Evolutionary conservation across 106 monocot species (phyloP).

Genomic region (Dactylorhiza incarnata): DNA sequence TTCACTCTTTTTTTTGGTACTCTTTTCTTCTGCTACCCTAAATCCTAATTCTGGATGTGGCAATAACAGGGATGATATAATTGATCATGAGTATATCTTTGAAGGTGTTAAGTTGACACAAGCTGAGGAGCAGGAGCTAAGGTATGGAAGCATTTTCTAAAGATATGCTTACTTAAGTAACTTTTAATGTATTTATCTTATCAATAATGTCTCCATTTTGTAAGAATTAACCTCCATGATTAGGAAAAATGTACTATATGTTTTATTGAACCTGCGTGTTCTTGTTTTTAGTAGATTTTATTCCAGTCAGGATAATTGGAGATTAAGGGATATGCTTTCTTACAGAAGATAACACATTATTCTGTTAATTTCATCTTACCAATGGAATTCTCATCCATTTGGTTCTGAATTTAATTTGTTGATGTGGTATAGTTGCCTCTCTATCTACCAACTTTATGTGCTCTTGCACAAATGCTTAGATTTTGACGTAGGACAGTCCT

Average conservation of each 20-base stretch:
- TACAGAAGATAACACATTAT: background rate
- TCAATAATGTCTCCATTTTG: background rate
- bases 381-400: background rate
- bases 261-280: background rate
- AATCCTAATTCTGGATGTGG: background rate
- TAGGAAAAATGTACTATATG: background rate
- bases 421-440: background rate
- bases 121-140: constrained; percentile 59
- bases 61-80: constrained; percentile 67
- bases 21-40: background rate
- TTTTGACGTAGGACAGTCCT: too few relatives aligned
- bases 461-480: too few relatives aligned
- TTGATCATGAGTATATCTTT: constrained; percentile 81
- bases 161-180: background rate
- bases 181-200: background rate
- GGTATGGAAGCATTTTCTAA: constrained; percentile 28
- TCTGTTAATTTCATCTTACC: background rate
- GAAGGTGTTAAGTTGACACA: constrained; percentile 65
- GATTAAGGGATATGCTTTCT: background rate
- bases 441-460: background rate
- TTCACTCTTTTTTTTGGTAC: background rate
- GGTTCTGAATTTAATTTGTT: background rate
- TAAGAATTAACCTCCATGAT: background rate
- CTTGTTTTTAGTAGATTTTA: background rate
- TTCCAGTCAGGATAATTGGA: background rate